Conservation (phyloP, 169 alveolate genomes). For the Amoebophrya sp. region DNA sequence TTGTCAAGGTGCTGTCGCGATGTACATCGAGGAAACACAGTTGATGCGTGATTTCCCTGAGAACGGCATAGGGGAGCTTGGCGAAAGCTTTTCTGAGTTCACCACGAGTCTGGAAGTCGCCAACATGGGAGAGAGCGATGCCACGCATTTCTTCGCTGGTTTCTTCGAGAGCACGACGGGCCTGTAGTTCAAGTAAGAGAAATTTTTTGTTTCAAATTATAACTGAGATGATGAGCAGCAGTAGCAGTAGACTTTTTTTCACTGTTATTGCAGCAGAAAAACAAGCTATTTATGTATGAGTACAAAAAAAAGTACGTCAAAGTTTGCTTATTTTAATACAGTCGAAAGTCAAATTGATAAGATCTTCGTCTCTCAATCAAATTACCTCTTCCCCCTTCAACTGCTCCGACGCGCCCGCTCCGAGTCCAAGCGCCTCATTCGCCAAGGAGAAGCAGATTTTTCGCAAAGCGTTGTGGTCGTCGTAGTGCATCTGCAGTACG, state of each 20-base stretch:
- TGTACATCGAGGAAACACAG: conserved; percentile 41
- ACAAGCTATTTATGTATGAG: no score
- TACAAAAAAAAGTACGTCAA: no score
- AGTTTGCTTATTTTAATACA: no score
- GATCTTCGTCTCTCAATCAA: no score
- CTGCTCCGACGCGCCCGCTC: no score
- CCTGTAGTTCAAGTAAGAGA: no score
- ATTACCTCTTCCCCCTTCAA: no score
- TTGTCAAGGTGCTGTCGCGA: not conserved
- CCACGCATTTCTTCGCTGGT: not conserved
- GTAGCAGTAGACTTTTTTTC: no score
- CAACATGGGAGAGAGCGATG: not conserved
- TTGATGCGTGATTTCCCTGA: conserved; percentile 35
- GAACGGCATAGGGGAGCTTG: conserved; percentile 35
- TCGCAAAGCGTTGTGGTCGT: conserved; percentile 38
- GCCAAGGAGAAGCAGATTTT: not conserved
- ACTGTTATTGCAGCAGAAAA: no score
- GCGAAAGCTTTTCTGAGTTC: conserved; percentile 37
- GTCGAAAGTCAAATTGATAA: no score
- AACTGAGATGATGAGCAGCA: no score
- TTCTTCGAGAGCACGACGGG: not conserved
- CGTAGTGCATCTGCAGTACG: conserved; percentile 42
- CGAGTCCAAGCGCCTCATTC: not conserved
- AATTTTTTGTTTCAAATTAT: no score
- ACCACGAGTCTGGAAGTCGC: not conserved